Percentiles rank a stretch among this genome's conserved stretches.
These are phyloP conservation scores for Circinella umbellata DNA, from an alignment of 371 early-diverging fungal genomes.

Conservation along the genomic window DNA sequence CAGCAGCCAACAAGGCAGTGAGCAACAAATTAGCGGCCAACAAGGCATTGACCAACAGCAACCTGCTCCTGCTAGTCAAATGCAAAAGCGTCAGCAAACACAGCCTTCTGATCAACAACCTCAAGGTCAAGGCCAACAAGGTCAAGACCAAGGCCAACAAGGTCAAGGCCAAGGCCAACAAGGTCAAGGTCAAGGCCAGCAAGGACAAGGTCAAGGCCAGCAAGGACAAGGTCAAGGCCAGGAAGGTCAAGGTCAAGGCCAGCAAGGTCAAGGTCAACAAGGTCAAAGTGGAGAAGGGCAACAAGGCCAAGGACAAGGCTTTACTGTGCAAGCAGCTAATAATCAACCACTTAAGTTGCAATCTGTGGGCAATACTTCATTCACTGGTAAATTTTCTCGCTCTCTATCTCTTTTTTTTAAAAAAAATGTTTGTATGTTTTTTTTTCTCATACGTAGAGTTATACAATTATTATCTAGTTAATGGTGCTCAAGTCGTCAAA, in stretches of 20 bases:
- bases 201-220: constrained; percentile 3
- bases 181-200: not conserved
- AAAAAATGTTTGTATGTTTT: not conserved
- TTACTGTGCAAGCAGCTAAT: constrained; percentile 12
- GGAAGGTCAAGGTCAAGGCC: not conserved
- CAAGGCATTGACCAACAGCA: not conserved
- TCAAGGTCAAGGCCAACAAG: constrained; percentile 3
- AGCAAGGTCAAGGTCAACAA: not conserved
- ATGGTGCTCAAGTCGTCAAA: constrained; percentile 27
- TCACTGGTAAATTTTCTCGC: constrained; percentile 9
- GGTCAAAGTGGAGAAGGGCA: too few relatives aligned
- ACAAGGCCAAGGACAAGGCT: too few relatives aligned
- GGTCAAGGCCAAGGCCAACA: constrained; percentile 3
- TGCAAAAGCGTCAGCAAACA: too few relatives aligned
- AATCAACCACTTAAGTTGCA: constrained; percentile 12
- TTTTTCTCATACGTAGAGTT: not conserved
- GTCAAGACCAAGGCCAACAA: constrained; percentile 2
- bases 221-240: constrained; percentile 1
- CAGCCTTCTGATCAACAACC: not conserved
- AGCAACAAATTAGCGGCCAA: not conserved
- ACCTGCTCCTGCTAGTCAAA: not conserved
- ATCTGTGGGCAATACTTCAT: constrained; percentile 11
- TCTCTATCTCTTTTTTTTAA: not conserved
- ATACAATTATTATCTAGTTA: not conserved
- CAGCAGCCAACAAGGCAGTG: not conserved